Percentiles rank a stretch among this genome's conserved stretches.
These are phyloP conservation scores for Coemansia sp. DNA, from an alignment of 192 early-diverging fungal genomes.

Conservation along the genomic window DNA sequence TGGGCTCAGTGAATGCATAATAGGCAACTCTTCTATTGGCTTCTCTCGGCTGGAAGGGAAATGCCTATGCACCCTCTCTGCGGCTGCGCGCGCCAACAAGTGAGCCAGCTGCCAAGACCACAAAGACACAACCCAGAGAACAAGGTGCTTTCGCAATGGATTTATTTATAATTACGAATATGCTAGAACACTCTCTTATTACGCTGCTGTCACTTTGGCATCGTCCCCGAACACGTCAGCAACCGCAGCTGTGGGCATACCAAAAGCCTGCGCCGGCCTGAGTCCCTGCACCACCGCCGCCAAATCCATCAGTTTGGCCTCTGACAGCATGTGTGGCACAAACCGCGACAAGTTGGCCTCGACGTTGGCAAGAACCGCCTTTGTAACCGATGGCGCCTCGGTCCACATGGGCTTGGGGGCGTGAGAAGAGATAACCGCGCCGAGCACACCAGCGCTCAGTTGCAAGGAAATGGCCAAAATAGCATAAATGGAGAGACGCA, in stretches of 20 bases:
- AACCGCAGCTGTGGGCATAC: not conserved
- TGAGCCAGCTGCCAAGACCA: not conserved
- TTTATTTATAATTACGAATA: not conserved
- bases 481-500: not conserved
- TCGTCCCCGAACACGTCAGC: not conserved
- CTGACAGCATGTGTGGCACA: constrained; percentile 28
- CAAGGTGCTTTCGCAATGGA: not conserved
- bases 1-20: not conserved
- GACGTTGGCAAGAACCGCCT: constrained; percentile 19
- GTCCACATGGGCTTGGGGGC: not conserved
- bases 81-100: not conserved
- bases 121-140: not conserved
- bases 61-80: not conserved
- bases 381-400: constrained; percentile 3
- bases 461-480: not conserved
- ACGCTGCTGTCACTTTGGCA: not conserved
- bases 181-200: not conserved
- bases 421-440: not conserved
- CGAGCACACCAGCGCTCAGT: constrained; percentile 1
- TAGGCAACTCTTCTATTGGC: not conserved
- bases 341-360: constrained; percentile 47
- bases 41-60: not conserved
- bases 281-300: constrained; percentile 5
- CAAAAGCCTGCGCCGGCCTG: not conserved
- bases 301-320: constrained; percentile 21